Evolutionary conservation across 192 early-diverging fungal species (phyloP), one percentile per base, ranked within the genome.

Genomic region (Coemansia reversa): DNA sequence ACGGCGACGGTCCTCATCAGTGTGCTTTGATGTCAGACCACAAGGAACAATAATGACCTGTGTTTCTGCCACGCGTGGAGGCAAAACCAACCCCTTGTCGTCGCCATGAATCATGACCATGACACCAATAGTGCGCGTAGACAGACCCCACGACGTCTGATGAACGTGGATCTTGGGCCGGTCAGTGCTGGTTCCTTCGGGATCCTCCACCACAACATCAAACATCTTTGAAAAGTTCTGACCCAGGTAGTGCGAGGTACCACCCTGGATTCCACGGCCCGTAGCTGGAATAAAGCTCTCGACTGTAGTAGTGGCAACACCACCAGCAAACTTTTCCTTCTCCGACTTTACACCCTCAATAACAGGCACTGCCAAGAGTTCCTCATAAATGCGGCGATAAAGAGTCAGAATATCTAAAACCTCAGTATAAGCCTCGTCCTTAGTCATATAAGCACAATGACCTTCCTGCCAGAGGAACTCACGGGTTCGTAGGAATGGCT

Each of bases 401-500:
- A 97, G 83, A 27, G 94, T 92, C 65, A 99, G 81, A 55, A 99
- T 95, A 60, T 95, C 84, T 45, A 76, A 79, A 18, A 97, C 95
- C 80, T 99, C 97, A 5, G 45, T 57, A 72, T 88, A 92, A 39
- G 95, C 92, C 54, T 90, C 93, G 30, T 92, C 87, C 83, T 93
- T 88, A 61, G 91, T 95, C 53, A 94, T 86, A 66, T 95, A 92
- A 20, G 95, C 97, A 59, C 94, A 97, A 79, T 99, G 97, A 52
- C 97, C 97, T 81, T 99, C 97, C 78, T 99, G 97, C 97, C 97
- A 99, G 70, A 99, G 84, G 86, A 99, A 99, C 85, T 99, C 97
- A 62, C 97, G 92, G 19, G 97, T 98, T 53, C 97, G 87, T 66
- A 99, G 75, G 88, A 99, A 99, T 53, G 97, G 96, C 84, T 97